phyloP scores from a whole-genome alignment of 2,329 filamentous ascomycete species.

The Beauveria scarabaeidicola region DNA sequence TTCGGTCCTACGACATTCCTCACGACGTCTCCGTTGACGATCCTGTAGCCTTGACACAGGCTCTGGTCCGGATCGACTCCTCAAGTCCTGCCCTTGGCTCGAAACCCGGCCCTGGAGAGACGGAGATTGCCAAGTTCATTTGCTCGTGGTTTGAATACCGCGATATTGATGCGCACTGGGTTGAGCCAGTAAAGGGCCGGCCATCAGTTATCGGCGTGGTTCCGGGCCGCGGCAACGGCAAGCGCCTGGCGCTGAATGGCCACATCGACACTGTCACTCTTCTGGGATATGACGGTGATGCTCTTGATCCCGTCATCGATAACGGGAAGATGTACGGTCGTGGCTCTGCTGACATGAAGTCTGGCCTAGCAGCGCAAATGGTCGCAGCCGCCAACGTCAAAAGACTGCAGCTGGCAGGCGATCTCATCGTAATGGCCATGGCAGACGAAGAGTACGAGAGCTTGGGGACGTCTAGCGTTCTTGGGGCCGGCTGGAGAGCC shows the following conservation, averaged over 20 bases:
- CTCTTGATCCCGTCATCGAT: constrained; percentile 33
- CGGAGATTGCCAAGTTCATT: constrained; percentile 36
- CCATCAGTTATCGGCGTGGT: constrained; percentile 42
- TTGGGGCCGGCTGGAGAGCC: constrained; percentile 43
- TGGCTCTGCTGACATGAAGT: constrained; percentile 44
- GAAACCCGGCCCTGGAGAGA: constrained; percentile 36
- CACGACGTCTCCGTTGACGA: constrained; percentile 32
- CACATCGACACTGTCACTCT: constrained; percentile 45
- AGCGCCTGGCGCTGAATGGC: constrained; percentile 43
- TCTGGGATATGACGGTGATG: constrained; percentile 36
- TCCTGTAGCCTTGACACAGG: constrained; percentile 32
- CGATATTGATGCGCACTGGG: constrained; percentile 39
- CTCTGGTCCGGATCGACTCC: constrained; percentile 40
- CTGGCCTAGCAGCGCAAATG: constrained; percentile 39
- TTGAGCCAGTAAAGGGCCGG: constrained; percentile 36
- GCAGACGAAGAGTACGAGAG: constrained; percentile 44
- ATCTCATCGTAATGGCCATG: constrained; percentile 45
- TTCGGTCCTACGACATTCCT: constrained; percentile 23
- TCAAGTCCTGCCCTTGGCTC: constrained; percentile 36
- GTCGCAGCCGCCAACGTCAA: constrained; percentile 31
- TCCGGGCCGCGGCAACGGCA: constrained; percentile 37
- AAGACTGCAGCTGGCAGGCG: constrained; percentile 31
- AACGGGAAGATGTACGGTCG: constrained; percentile 35
- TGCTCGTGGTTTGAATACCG: constrained; percentile 42
- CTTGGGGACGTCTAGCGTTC: constrained; percentile 41